Evolutionary conservation across 2,329 filamentous ascomycete species (phyloP).

Genomic region (Ambrosiella beaveri): DNA sequence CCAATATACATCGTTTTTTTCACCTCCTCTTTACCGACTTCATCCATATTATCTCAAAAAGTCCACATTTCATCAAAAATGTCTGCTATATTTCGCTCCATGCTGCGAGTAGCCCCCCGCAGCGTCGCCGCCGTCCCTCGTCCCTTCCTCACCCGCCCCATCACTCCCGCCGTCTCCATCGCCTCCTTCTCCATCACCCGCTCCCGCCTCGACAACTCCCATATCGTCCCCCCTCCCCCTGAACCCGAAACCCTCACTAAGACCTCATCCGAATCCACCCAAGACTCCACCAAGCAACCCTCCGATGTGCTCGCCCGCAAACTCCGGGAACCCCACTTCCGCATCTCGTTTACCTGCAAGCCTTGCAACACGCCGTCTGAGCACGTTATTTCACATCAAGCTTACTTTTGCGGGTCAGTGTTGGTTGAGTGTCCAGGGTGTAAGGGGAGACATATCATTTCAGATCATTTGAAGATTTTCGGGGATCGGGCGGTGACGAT

Average conservation of each 20-base stretch:
- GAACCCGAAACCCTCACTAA: conserved; percentile 9
- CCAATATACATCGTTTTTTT: no score
- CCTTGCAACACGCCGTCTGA: conserved; percentile 66
- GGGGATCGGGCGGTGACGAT: conserved; percentile 52
- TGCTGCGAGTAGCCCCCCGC: no score
- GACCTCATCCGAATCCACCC: conserved; percentile 6
- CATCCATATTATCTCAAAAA: no score
- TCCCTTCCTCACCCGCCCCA: no score
- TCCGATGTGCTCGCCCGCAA: conserved; percentile 20
- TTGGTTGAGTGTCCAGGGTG: conserved; percentile 79
- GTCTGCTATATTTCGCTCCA: no score
- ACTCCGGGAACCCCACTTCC: conserved; percentile 49
- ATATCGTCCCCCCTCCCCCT: background rate
- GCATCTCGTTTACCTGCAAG: conserved; percentile 82
- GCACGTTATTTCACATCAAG: conserved; percentile 81
- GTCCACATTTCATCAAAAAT: no score
- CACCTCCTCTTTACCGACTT: no score
- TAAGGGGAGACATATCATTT: conserved; percentile 76
- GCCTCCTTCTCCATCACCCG: no score
- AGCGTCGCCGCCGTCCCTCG: no score
- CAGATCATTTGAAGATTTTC: conserved; percentile 71
- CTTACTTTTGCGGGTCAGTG: conserved; percentile 79
- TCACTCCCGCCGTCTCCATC: no score
- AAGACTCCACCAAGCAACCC: background rate
- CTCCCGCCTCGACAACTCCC: background rate